These are phyloP conservation scores for Alternaria incomplexa DNA, from an alignment of 2,329 filamentous ascomycete genomes.

Conservation along the genomic window DNA sequence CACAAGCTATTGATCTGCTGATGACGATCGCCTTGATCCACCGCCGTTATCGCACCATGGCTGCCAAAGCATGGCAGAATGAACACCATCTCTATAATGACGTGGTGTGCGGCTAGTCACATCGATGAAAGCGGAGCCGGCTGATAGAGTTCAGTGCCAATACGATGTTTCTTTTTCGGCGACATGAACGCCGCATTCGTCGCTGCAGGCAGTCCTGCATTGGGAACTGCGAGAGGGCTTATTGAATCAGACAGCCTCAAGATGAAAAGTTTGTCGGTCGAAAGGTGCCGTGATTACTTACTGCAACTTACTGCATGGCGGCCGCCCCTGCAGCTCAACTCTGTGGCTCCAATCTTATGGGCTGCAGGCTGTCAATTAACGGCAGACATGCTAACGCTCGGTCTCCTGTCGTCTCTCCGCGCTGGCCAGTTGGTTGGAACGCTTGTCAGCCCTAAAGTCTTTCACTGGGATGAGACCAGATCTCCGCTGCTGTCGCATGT, in stretches of 20 bases:
- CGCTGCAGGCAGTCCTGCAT: not conserved
- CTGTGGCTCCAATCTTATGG: conserved; percentile 12
- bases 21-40: not conserved
- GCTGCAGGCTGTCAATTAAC: conserved; percentile 32
- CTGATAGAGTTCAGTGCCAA: conserved; percentile 17
- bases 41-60: not conserved
- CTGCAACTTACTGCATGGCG: not conserved
- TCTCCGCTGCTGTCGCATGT: conserved; percentile 12
- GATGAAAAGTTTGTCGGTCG: not conserved
- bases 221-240: conserved; percentile 5
- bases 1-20: conserved; percentile 4
- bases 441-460: conserved; percentile 8
- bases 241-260: conserved; percentile 2
- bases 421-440: conserved; percentile 36
- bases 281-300: not conserved
- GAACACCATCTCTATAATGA: not conserved
- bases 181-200: not conserved
- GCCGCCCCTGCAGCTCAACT: not conserved
- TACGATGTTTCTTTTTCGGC: not conserved
- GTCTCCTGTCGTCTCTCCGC: conserved; percentile 34
- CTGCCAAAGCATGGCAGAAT: not conserved
- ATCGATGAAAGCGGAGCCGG: not conserved
- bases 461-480: conserved; percentile 10
- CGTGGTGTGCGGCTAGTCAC: not conserved
- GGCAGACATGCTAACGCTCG: conserved; percentile 19